Evolutionary conservation across 441 rosid genomes (phyloP).

Genomic region (Gossypium schwendimanii): DNA sequence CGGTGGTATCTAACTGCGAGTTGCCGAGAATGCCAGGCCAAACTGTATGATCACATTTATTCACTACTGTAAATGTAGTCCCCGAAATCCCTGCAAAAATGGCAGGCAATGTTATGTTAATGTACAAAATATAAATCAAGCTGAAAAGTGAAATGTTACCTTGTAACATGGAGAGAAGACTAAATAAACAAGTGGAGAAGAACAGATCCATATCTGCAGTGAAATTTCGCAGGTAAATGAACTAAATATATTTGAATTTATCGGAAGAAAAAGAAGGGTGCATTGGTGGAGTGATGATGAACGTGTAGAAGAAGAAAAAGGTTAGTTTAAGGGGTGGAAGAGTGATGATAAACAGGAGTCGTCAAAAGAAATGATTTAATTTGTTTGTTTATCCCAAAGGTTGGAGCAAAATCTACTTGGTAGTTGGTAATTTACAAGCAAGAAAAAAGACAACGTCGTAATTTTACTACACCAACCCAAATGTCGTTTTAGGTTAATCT

Average conservation of each 20-base stretch:
- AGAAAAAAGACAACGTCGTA: too few relatives aligned
- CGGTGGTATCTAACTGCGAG: slow-evolving; percentile 35
- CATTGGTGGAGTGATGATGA: background rate
- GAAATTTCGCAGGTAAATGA: background rate
- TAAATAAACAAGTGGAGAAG: slow-evolving; percentile 19
- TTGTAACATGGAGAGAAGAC: slow-evolving; percentile 21
- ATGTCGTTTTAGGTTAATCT: too few relatives aligned
- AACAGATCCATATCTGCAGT: slow-evolving; percentile 17
- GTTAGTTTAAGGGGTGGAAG: too few relatives aligned
- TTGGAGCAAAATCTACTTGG: too few relatives aligned
- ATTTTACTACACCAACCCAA: too few relatives aligned
- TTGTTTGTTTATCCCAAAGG: too few relatives aligned
- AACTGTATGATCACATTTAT: slow-evolving; percentile 44
- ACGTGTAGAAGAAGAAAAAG: background rate
- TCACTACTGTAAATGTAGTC: slow-evolving; percentile 42
- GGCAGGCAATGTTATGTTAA: background rate
- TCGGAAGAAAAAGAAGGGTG: background rate
- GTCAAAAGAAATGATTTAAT: too few relatives aligned
- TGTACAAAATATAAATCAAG: background rate
- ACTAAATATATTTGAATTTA: background rate
- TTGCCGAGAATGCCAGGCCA: slow-evolving; percentile 61
- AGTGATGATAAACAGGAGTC: too few relatives aligned
- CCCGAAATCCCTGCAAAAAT: slow-evolving; percentile 34
- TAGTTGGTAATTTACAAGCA: too few relatives aligned
- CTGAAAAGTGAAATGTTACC: slow-evolving; percentile 16